phyloP scores from a whole-genome alignment of 192 early-diverging fungal species.

The Podila epicladia region DNA sequence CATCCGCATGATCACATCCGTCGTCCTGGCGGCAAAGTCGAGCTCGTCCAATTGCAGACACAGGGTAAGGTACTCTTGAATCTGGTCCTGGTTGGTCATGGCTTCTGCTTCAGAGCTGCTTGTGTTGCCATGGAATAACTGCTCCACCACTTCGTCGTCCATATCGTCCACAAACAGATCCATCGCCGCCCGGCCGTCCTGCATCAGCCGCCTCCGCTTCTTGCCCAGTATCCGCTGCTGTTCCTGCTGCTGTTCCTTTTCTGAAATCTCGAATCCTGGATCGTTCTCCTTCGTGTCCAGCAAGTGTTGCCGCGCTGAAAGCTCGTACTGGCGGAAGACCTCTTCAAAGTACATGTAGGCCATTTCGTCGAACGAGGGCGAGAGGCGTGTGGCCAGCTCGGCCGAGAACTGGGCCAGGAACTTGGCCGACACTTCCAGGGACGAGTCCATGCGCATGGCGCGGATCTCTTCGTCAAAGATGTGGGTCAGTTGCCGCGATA shows the following conservation, averaged over 20 bases:
- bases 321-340: conserved; percentile 19
- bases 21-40: conserved; percentile 30
- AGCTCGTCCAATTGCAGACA: conserved; percentile 38
- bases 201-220: conserved; percentile 34
- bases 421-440: conserved; percentile 17
- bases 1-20: conserved; percentile 31
- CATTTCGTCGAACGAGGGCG: conserved; percentile 32
- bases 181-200: conserved; percentile 40
- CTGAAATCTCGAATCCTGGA: neutral
- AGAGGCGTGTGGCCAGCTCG: conserved; percentile 18
- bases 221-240: conserved; percentile 20
- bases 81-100: conserved; percentile 2
- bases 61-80: conserved; percentile 11
- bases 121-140: conserved; percentile 17
- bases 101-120: neutral
- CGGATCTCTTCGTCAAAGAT: conserved; percentile 24
- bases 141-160: conserved; percentile 32
- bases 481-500: conserved; percentile 7
- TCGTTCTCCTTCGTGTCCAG: neutral
- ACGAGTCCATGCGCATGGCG: conserved; percentile 1
- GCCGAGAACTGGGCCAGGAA: conserved; percentile 30
- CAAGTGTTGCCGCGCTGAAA: neutral
- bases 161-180: conserved; percentile 39
- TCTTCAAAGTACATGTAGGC: conserved; percentile 36
- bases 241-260: neutral